Conservation (phyloP, 78 protist genomes). For the Creolimax fragrantissima region DNA sequence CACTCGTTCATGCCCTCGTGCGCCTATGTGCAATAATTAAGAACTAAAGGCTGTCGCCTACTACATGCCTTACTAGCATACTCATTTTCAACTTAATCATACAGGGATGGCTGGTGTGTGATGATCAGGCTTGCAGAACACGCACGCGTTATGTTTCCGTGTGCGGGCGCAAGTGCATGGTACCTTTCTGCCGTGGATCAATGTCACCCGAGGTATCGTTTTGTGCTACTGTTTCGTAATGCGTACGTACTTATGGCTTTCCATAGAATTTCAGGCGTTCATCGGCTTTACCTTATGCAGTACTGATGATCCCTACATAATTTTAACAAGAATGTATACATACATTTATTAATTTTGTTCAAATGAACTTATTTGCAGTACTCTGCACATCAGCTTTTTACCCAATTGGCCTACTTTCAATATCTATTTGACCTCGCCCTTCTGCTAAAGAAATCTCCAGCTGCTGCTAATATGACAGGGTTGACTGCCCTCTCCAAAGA, state of each 20-base stretch:
- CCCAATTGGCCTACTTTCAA: slow-evolving; percentile 1
- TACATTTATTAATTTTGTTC: not conserved
- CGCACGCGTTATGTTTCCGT: slow-evolving; percentile 3
- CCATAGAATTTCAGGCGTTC: not conserved
- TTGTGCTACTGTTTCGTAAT: not conserved
- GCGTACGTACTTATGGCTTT: not conserved
- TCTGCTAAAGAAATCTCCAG: not conserved
- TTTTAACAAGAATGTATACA: not conserved
- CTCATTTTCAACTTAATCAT: not conserved
- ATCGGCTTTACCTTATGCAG: not conserved
- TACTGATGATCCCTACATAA: not conserved
- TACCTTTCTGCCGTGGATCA: not conserved
- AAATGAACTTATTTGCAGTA: too few species aligned
- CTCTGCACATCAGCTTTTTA: not conserved
- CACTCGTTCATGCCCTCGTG: too few species aligned
- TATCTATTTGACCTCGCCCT: not conserved
- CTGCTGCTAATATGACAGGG: not conserved
- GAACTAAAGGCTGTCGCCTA: too few species aligned
- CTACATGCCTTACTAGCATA: too few species aligned
- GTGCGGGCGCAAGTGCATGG: not conserved
- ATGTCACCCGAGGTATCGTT: not conserved
- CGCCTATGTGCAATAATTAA: too few species aligned
- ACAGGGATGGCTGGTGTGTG: slow-evolving; percentile 23
- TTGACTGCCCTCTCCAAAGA: not conserved
- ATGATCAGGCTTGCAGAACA: not conserved